phyloP scores from a whole-genome alignment of 345 rosid genomes.

The Luvunga scandens region DNA sequence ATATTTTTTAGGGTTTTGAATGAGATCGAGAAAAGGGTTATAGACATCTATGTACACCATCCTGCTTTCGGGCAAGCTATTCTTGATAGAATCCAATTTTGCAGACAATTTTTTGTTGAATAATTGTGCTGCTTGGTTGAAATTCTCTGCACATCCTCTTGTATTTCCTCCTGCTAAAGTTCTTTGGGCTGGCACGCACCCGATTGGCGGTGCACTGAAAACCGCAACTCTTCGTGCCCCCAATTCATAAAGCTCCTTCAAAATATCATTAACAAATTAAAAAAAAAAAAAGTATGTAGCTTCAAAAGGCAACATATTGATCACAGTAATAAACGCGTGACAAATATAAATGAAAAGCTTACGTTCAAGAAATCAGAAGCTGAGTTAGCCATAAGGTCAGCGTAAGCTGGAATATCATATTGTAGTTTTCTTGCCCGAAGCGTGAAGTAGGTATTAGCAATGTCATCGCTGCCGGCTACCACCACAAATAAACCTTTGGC shows the following conservation, averaged over 20 bases:
- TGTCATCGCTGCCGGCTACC: slow-evolving; percentile 58
- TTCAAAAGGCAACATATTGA: no score
- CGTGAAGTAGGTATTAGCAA: slow-evolving; percentile 50
- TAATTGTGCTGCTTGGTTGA: slow-evolving; percentile 25
- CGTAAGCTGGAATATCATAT: slow-evolving; percentile 39
- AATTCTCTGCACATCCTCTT: slow-evolving; percentile 28
- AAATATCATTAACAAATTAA: not conserved
- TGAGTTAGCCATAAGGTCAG: slow-evolving; percentile 40
- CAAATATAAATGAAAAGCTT: not conserved
- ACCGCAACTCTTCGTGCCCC: slow-evolving; percentile 45
- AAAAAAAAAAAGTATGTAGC: not conserved
- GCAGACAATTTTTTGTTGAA: slow-evolving; percentile 33
- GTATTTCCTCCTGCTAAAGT: slow-evolving; percentile 30
- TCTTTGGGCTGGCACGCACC: slow-evolving; percentile 45
- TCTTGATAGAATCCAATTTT: slow-evolving; percentile 21
- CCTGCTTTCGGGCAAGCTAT: slow-evolving; percentile 20
- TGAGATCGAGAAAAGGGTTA: slow-evolving; percentile 38
- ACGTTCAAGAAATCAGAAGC: slow-evolving; percentile 52
- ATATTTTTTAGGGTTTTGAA: slow-evolving; percentile 32
- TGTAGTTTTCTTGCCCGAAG: slow-evolving; percentile 34
- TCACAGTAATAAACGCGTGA: no score
- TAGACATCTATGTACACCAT: slow-evolving; percentile 46
- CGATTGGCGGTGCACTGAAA: slow-evolving; percentile 36
- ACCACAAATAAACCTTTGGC: slow-evolving; percentile 38
- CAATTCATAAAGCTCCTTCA: slow-evolving; percentile 32